Percentiles rank a stretch among this genome's conserved stretches.
Conservation (phyloP, 352 stramenopile genomes). For the Pythium sukuiense region DNA sequence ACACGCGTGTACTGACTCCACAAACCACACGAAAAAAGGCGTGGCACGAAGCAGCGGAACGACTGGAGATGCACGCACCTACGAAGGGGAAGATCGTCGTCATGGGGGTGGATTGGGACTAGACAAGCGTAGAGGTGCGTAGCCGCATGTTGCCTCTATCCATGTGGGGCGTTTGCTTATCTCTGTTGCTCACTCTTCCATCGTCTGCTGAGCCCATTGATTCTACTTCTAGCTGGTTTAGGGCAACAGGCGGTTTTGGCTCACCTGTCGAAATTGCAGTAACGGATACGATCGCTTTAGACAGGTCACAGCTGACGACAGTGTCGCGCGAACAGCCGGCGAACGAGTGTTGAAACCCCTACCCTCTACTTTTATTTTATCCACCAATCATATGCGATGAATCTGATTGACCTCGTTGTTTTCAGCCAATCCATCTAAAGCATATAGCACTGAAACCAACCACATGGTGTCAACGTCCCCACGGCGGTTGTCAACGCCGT, state of each 20-base stretch:
- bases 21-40: not conserved
- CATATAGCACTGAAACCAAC: not conserved
- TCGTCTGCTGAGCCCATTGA: not conserved
- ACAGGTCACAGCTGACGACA: constrained; percentile 3
- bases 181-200: constrained; percentile 1
- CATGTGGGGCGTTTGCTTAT: not conserved
- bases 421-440: constrained; percentile 6
- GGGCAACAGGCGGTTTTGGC: not conserved
- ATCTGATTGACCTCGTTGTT: not conserved
- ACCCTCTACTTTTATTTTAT: not conserved
- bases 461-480: constrained; percentile 1
- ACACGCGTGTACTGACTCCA: not conserved
- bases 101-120: not conserved
- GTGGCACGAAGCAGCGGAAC: not conserved
- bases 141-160: not conserved
- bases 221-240: not conserved
- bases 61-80: not conserved
- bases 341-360: not conserved
- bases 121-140: not conserved
- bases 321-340: not conserved
- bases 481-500: not conserved
- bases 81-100: constrained; percentile 8
- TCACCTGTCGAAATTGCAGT: not conserved
- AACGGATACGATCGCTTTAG: not conserved
- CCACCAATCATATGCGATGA: not conserved